phyloP scores from a whole-genome alignment of 1,284 basidiomycete species.

The Ustanciosporium gigantosporum region DNA sequence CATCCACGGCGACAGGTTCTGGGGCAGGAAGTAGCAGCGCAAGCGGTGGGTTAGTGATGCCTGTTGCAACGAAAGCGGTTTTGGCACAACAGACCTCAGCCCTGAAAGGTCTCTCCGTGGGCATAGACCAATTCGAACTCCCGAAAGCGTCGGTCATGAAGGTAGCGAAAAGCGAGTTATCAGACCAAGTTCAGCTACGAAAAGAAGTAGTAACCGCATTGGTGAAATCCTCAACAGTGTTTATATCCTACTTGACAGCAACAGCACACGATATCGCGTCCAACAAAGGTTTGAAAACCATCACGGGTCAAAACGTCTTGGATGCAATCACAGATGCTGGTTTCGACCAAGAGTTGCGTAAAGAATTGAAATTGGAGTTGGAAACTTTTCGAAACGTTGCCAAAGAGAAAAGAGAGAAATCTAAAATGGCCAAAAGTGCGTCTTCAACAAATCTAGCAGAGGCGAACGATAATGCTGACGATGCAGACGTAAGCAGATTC shows the following conservation, averaged over 20 bases:
- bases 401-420: slow-evolving; percentile 4
- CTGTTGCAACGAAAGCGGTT: slow-evolving; percentile 4
- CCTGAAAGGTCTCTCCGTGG: slow-evolving; percentile 5
- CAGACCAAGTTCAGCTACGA: slow-evolving; percentile 80
- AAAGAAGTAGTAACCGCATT: slow-evolving; percentile 82
- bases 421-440: not conserved
- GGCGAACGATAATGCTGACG: slow-evolving; percentile 1
- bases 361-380: slow-evolving; percentile 73
- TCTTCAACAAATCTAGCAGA: not conserved
- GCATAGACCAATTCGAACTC: slow-evolving; percentile 80
- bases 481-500: slow-evolving; percentile 5
- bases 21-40: not conserved
- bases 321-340: slow-evolving; percentile 80
- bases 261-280: slow-evolving; percentile 85
- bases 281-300: slow-evolving; percentile 81
- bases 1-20: not conserved
- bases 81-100: slow-evolving; percentile 22
- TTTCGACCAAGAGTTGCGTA: slow-evolving; percentile 72
- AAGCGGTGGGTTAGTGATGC: slow-evolving; percentile 4
- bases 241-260: slow-evolving; percentile 76
- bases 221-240: slow-evolving; percentile 82
- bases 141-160: slow-evolving; percentile 78
- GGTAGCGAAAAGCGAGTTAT: slow-evolving; percentile 76
- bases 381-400: slow-evolving; percentile 55
- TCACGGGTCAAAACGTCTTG: slow-evolving; percentile 83